Conservation (phyloP, 768 basidiomycete genomes). For the Leccinum olivaceopallidum region DNA sequence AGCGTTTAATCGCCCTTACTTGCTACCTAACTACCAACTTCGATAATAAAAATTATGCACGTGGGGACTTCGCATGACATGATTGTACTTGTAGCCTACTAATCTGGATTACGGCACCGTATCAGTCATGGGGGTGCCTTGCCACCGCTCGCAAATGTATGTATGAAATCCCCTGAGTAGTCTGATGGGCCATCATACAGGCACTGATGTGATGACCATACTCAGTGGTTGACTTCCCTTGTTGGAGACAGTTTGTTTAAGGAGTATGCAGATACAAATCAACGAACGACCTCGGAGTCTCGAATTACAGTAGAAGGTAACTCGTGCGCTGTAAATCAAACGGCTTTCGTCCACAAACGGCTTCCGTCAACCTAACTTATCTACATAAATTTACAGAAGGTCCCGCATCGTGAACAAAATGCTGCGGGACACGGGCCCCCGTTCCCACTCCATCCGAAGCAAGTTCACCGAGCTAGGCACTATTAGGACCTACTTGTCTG, state of each 20-base stretch:
- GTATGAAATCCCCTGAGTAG: neutral
- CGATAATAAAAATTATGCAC: neutral
- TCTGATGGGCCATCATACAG: neutral
- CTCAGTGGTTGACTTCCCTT: neutral
- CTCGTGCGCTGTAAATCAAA: neutral
- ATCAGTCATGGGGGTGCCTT: neutral
- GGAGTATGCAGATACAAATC: neutral
- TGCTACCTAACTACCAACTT: neutral
- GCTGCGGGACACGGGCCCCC: neutral
- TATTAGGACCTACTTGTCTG: too few species aligned
- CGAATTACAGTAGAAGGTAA: neutral
- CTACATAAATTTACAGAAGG: neutral
- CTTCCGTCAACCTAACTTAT: neutral
- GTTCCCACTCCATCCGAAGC: neutral
- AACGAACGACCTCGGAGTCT: neutral
- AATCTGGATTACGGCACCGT: neutral
- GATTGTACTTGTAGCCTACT: too few species aligned
- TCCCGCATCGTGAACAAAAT: neutral
- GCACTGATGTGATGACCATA: neutral
- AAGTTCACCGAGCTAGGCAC: neutral
- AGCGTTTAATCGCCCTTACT: neutral
- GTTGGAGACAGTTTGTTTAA: neutral
- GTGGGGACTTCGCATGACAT: neutral
- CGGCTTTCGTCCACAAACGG: neutral
- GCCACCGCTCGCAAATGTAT: neutral